Conservation (phyloP, 768 basidiomycete species). For the Mycena vulgaris region DNA sequence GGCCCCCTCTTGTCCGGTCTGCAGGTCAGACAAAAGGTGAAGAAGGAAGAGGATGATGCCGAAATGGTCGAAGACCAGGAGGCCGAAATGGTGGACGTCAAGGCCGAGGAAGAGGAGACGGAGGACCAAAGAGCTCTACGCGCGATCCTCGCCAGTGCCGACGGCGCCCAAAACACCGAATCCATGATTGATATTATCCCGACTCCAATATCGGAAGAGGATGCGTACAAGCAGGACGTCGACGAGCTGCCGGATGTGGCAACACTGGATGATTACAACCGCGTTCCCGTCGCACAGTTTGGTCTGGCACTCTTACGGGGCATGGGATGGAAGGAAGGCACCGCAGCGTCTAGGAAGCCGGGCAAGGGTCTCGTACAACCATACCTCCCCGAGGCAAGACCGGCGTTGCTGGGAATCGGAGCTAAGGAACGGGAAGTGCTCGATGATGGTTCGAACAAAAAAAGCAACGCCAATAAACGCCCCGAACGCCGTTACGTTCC, state of each 20-base stretch:
- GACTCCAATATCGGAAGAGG: conserved; percentile 78
- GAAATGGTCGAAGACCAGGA: conserved; percentile 40
- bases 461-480: conserved; percentile 57
- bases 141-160: conserved; percentile 77
- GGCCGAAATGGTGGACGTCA: conserved; percentile 46
- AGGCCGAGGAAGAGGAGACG: conserved; percentile 66
- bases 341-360: conserved; percentile 75
- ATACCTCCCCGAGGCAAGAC: conserved; percentile 86
- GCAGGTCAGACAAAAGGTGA: conserved; percentile 61
- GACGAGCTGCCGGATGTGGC: conserved; percentile 83
- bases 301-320: conserved; percentile 94
- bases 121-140: conserved; percentile 88
- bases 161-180: conserved; percentile 57
- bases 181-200: conserved; percentile 76
- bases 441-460: conserved; percentile 77
- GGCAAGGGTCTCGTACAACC: conserved; percentile 80
- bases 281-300: conserved; percentile 93
- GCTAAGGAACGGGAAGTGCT: conserved; percentile 88
- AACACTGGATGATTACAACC: conserved; percentile 88
- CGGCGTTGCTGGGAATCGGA: conserved; percentile 92
- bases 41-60: conserved; percentile 48
- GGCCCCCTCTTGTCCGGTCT: conserved; percentile 82
- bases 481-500: conserved; percentile 89
- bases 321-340: conserved; percentile 96
- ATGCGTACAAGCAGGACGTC: conserved; percentile 90